These are phyloP conservation scores for Rhodamnia rubescens DNA, from an alignment of 345 rosid species.

Conservation along the genomic window DNA sequence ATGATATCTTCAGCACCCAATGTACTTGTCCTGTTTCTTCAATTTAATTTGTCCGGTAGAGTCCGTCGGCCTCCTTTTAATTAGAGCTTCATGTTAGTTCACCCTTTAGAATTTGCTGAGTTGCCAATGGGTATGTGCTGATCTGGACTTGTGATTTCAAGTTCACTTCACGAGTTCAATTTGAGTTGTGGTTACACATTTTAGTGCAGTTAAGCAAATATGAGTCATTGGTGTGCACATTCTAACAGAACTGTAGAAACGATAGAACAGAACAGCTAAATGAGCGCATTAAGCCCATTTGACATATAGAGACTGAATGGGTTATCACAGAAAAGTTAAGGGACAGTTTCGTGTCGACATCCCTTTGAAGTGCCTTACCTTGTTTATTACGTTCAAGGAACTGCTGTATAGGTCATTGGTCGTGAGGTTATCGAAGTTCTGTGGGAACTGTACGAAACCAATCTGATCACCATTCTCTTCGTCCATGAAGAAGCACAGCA, in stretches of 20 bases:
- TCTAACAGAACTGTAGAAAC: background rate
- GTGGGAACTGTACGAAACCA: constrained; percentile 31
- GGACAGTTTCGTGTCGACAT: background rate
- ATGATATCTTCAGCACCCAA: background rate
- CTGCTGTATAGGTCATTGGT: constrained; percentile 19
- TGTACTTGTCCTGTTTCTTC: background rate
- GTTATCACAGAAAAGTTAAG: background rate
- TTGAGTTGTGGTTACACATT: background rate
- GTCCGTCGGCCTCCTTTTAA: background rate
- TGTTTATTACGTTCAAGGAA: background rate
- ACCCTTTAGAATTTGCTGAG: background rate
- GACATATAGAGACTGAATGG: background rate
- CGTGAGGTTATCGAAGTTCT: constrained; percentile 15
- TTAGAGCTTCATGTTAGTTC: background rate
- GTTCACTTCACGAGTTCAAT: background rate
- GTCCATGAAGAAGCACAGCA: constrained; percentile 42
- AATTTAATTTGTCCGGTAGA: background rate
- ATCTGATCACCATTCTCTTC: constrained; percentile 23
- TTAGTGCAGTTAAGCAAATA: background rate
- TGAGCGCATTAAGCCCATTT: background rate
- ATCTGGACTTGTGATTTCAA: background rate
- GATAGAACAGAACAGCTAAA: background rate
- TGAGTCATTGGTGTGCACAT: background rate
- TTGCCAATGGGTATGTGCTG: background rate
- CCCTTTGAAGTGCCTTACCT: constrained; percentile 3